Evolutionary conservation across 2,329 filamentous ascomycete genomes (phyloP).

Genomic region (Ascosphaera apis): DNA sequence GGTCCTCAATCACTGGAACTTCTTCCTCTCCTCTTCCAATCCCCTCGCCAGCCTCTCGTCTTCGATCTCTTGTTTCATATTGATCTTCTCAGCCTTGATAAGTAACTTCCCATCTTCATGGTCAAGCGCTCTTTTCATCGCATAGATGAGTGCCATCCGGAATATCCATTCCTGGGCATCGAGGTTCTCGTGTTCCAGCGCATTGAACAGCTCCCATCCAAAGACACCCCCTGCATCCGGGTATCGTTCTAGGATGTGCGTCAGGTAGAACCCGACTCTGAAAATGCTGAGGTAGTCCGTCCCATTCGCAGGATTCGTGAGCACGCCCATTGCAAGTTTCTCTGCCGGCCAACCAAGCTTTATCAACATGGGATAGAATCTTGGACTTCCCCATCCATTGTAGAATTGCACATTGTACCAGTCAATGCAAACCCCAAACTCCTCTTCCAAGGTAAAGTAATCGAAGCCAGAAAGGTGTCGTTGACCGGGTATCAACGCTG

Average conservation of each 20-base stretch:
- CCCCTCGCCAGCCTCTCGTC: no score
- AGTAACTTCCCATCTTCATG: no score
- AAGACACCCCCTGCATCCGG: conserved; percentile 64
- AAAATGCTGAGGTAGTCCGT: conserved; percentile 38
- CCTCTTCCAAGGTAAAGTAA: conserved; percentile 50
- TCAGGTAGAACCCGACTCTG: conserved; percentile 32
- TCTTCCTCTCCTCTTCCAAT: no score
- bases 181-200: no score
- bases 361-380: conserved; percentile 21
- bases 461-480: conserved; percentile 54
- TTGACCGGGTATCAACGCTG: conserved; percentile 39
- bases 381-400: conserved; percentile 53
- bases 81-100: no score
- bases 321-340: conserved; percentile 56
- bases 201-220: conserved; percentile 93
- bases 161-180: no score
- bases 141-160: no score
- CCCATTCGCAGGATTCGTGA: conserved; percentile 59
- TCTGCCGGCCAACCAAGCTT: conserved; percentile 43
- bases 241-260: conserved; percentile 34
- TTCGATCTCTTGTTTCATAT: no score
- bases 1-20: no score
- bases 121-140: no score
- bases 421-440: conserved; percentile 40
- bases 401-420: conserved; percentile 94